Evolutionary conservation across 768 basidiomycete genomes (phyloP).

Genomic region (Glaciozyma martinii): DNA sequence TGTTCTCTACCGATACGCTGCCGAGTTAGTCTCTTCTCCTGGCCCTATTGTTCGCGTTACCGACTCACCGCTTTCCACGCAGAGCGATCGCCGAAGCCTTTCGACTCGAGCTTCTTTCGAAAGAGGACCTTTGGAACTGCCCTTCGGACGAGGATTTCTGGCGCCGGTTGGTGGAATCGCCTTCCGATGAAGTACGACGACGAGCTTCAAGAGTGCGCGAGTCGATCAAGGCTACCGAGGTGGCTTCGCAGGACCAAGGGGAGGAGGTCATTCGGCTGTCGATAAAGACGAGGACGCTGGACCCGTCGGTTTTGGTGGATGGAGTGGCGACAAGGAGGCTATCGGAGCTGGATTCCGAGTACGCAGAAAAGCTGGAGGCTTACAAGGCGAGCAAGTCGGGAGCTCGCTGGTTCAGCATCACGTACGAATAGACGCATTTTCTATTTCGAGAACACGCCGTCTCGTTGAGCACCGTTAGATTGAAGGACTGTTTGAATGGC

Average conservation of each 20-base stretch:
- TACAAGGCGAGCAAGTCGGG: conserved; percentile 13
- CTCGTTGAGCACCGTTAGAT: too few species aligned
- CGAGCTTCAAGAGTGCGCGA: conserved; percentile 10
- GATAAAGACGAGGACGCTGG: conserved; percentile 19
- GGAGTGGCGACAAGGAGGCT: conserved; percentile 8
- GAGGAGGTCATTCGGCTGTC: conserved; percentile 2
- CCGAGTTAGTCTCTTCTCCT: background rate
- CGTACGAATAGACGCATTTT: background rate
- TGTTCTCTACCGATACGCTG: conserved; percentile 19
- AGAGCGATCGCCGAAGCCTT: conserved; percentile 17
- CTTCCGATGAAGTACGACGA: conserved; percentile 1
- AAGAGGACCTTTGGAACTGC: conserved; percentile 12
- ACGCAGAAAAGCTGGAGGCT: background rate
- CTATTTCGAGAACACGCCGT: too few species aligned
- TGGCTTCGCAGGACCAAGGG: background rate
- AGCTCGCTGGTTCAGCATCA: background rate
- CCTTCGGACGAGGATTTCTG: conserved; percentile 27
- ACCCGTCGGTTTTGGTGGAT: conserved; percentile 23
- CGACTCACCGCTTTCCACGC: background rate
- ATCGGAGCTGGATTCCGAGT: conserved; percentile 17
- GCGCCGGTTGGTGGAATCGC: conserved; percentile 7
- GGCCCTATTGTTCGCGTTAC: too few species aligned
- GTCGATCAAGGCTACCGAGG: conserved; percentile 3
- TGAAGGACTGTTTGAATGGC: too few species aligned
- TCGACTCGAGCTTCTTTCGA: conserved; percentile 2